Conservation (phyloP, 2,329 filamentous ascomycete genomes). For the Pleurostoma richardsiae region DNA sequence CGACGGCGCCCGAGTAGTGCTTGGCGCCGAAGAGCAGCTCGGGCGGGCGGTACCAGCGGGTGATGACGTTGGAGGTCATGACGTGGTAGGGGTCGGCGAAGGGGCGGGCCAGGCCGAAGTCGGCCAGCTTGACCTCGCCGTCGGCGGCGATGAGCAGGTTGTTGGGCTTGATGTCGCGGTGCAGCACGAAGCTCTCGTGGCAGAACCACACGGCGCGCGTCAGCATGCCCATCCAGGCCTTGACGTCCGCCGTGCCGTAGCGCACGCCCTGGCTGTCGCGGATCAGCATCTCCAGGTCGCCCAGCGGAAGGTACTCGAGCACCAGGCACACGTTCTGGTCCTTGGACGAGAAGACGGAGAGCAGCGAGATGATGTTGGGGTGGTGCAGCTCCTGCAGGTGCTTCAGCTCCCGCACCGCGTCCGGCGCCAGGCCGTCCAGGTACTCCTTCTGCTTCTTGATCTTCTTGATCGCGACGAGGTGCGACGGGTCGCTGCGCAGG, state of each 20-base stretch:
- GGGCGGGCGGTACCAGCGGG: constrained; percentile 91
- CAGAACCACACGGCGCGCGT: constrained; percentile 91
- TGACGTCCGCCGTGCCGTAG: constrained; percentile 87
- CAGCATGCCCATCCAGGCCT: constrained; percentile 99
- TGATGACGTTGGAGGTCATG: constrained; percentile 96
- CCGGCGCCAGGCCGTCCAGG: constrained; percentile 86
- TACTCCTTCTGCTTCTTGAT: constrained; percentile 85
- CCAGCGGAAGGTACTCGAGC: constrained; percentile 87
- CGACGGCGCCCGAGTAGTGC: constrained; percentile 86
- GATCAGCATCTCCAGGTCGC: constrained; percentile 92
- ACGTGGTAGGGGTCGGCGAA: constrained; percentile 83
- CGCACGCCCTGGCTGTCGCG: constrained; percentile 73
- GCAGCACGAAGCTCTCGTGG: constrained; percentile 88
- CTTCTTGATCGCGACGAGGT: constrained; percentile 87
- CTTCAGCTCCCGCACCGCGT: constrained; percentile 93
- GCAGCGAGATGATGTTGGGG: constrained; percentile 89
- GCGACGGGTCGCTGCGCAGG: constrained; percentile 64
- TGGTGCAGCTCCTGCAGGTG: constrained; percentile 91
- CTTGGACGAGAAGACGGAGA: constrained; percentile 91
- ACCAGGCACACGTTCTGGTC: constrained; percentile 96
- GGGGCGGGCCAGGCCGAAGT: constrained; percentile 89
- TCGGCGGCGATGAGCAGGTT: constrained; percentile 92
- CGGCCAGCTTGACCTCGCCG: constrained; percentile 89
- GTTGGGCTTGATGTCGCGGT: constrained; percentile 98
- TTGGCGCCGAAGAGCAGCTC: constrained; percentile 88